Evolutionary conservation across 441 rosid genomes (phyloP).

Genomic region (Gossypium davidsonii): DNA sequence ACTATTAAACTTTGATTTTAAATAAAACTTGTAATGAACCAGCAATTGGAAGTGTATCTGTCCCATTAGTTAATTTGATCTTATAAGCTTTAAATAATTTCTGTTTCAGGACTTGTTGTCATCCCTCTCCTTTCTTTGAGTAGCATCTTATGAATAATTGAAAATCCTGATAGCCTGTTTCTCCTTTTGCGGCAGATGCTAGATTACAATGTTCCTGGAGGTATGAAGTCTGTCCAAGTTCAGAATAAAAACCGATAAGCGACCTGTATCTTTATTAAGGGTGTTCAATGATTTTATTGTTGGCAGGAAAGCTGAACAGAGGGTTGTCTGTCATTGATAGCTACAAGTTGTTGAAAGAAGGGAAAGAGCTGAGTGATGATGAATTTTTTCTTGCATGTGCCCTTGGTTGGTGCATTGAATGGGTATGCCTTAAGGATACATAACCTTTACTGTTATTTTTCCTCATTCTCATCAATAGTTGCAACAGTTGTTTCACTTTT

Average conservation of each 20-base stretch:
- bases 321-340: conserved; percentile 80
- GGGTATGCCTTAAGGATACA: conserved; percentile 38
- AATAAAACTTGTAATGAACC: too few relatives aligned
- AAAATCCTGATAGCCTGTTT: neutral
- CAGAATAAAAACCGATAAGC: neutral
- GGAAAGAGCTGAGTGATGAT: conserved; percentile 52
- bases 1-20: too few relatives aligned
- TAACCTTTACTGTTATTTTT: neutral
- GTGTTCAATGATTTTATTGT: neutral
- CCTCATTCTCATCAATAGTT: neutral
- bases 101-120: too few relatives aligned
- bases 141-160: neutral
- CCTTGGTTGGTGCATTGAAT: conserved; percentile 92
- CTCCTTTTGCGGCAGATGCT: conserved; percentile 50
- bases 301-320: conserved; percentile 66
- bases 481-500: neutral
- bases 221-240: conserved; percentile 20
- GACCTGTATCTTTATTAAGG: neutral
- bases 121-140: neutral
- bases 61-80: too few relatives aligned
- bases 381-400: conserved; percentile 61
- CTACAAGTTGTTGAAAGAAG: conserved; percentile 58
- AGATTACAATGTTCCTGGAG: conserved; percentile 86
- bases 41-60: too few relatives aligned
- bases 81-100: too few relatives aligned